Evolutionary conservation across 345 rosid genomes (phyloP).

Genomic region (Rhizophora mangle): DNA sequence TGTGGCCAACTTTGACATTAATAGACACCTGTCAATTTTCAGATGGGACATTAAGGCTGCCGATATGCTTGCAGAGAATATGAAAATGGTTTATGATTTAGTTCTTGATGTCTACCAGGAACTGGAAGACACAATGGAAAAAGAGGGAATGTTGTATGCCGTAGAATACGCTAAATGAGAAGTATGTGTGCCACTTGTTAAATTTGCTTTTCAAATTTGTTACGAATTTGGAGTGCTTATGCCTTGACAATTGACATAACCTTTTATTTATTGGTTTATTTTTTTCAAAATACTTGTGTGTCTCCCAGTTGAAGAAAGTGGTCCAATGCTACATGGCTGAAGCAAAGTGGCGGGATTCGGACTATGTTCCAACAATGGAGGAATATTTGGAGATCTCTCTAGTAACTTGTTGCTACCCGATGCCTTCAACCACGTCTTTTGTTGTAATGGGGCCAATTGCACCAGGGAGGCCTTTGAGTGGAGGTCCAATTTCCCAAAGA

Average conservation of each 20-base stretch:
- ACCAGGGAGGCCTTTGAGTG: no score
- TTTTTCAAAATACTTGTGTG: neutral
- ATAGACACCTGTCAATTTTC: neutral
- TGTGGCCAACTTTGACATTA: no score
- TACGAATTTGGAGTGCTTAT: neutral
- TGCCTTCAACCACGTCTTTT: no score
- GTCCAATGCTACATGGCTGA: no score
- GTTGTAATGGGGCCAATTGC: no score
- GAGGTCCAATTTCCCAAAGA: no score
- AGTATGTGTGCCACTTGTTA: neutral
- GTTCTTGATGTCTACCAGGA: constrained; percentile 5
- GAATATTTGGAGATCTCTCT: no score
- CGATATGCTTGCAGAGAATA: constrained; percentile 5
- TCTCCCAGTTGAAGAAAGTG: neutral
- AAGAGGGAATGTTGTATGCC: constrained; percentile 10
- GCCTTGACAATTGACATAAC: neutral
- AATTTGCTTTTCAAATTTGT: neutral
- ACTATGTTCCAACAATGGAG: no score
- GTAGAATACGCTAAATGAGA: constrained; percentile 3
- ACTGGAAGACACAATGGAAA: neutral
- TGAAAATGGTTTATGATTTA: neutral
- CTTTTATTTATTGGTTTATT: neutral
- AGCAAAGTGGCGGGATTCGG: no score
- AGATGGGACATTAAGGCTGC: constrained; percentile 11
- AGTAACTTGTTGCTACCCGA: no score